These are phyloP conservation scores for Pleurostoma richardsiae DNA, from an alignment of 2,329 filamentous ascomycete genomes.

Conservation along the genomic window DNA sequence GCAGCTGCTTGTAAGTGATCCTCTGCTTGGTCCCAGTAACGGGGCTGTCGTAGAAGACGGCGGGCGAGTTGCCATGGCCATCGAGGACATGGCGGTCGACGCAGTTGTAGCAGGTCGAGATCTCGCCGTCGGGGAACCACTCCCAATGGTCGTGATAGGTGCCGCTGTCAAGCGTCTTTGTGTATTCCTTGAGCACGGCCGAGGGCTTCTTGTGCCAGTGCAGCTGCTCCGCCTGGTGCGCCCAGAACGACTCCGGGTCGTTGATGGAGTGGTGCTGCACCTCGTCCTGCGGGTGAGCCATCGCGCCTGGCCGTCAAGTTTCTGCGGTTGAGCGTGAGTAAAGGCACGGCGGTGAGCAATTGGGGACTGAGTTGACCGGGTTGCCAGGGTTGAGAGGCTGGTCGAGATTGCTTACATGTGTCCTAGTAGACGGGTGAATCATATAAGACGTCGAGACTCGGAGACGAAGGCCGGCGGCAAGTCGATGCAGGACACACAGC, in stretches of 20 bases:
- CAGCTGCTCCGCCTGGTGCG: constrained; percentile 65
- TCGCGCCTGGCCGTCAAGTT: constrained; percentile 6
- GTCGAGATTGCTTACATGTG: no score
- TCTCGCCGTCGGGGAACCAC: constrained; percentile 86
- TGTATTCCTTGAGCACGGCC: constrained; percentile 51
- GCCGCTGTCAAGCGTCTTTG: constrained; percentile 59
- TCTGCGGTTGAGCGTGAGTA: no score
- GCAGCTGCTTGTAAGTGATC: constrained; percentile 69
- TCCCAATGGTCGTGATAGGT: constrained; percentile 72
- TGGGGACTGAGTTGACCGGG: no score
- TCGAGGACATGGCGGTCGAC: constrained; percentile 81
- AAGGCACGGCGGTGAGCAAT: no score
- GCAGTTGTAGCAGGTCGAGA: constrained; percentile 90
- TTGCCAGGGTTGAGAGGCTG: no score
- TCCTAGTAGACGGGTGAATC: no score
- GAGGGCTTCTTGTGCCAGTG: constrained; percentile 77
- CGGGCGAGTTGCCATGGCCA: constrained; percentile 68
- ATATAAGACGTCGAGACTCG: no score
- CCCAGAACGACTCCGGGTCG: constrained; percentile 73
- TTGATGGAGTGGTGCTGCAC: constrained; percentile 53
- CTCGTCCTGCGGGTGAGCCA: constrained; percentile 43
- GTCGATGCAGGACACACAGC: no score
- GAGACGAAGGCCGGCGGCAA: no score
- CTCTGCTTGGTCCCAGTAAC: constrained; percentile 69
- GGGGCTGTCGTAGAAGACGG: constrained; percentile 84